Evolutionary conservation across 2,329 filamentous ascomycete species (phyloP).

Genomic region (Pseudogymnoascus sp.): DNA sequence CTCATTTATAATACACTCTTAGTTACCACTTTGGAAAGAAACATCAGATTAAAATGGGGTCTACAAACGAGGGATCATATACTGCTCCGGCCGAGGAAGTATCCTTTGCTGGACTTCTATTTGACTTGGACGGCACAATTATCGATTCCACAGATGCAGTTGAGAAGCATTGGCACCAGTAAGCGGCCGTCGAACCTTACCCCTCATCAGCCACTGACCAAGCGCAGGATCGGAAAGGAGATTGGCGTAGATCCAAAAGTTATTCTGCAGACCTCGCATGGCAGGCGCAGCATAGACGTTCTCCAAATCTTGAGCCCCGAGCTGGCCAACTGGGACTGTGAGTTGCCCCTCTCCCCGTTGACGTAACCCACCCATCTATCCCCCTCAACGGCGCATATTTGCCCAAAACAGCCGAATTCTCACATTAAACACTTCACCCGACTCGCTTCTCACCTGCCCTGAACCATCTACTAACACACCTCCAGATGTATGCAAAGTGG

Average conservation of each 20-base stretch:
- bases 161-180: conserved; percentile 65
- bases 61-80: background rate
- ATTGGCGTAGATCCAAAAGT: conserved; percentile 76
- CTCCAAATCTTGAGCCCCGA: conserved; percentile 71
- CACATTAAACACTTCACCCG: background rate
- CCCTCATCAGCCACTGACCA: background rate
- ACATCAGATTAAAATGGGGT: conserved; percentile 1
- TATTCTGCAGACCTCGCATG: conserved; percentile 87
- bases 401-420: too few relatives aligned
- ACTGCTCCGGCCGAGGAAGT: conserved; percentile 3
- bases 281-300: conserved; percentile 80
- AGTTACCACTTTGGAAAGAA: background rate
- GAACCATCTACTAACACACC: background rate
- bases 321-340: conserved; percentile 90
- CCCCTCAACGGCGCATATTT: conserved; percentile 1
- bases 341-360: conserved; percentile 34
- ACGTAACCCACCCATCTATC: background rate
- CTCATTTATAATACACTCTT: background rate
- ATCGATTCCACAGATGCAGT: conserved; percentile 75
- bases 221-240: conserved; percentile 63
- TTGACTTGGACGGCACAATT: conserved; percentile 78
- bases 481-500: conserved; percentile 70
- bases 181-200: conserved; percentile 10
- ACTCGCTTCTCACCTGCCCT: background rate
- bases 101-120: conserved; percentile 26